phyloP scores from a whole-genome alignment of 352 stramenopile species.

The Thalassiosira mediterranea region DNA sequence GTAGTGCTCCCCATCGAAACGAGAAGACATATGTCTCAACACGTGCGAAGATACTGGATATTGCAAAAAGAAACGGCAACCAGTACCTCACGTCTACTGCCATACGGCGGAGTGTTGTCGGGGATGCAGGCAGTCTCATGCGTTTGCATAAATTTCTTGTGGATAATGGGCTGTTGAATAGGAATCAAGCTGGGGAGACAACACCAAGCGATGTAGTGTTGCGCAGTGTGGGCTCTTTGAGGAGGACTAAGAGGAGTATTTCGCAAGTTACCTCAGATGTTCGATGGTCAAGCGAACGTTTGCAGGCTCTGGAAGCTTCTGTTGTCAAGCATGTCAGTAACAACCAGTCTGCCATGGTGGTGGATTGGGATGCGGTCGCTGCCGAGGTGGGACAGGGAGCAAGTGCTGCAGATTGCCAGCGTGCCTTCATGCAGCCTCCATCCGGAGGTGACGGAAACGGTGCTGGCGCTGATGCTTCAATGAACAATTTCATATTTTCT shows the following conservation, averaged over 20 bases:
- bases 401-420: conserved; percentile 63
- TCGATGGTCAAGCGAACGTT: conserved; percentile 23
- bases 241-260: conserved; percentile 23
- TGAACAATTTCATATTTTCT: conserved; percentile 17
- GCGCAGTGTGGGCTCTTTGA: conserved; percentile 33
- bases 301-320: conserved; percentile 27
- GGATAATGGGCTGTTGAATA: conserved; percentile 73
- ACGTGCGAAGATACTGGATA: conserved; percentile 61
- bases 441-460: conserved; percentile 19
- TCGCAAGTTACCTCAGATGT: conserved; percentile 14
- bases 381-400: conserved; percentile 52
- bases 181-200: conserved; percentile 68
- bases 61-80: conserved; percentile 49
- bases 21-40: conserved; percentile 57
- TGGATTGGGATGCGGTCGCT: conserved; percentile 73
- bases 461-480: neutral
- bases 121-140: conserved; percentile 78
- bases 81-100: conserved; percentile 70
- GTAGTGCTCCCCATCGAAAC: conserved; percentile 68
- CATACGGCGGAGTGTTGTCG: conserved; percentile 60
- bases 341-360: conserved; percentile 1
- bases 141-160: conserved; percentile 73
- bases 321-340: conserved; percentile 28
- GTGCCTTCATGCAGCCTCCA: conserved; percentile 61
- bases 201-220: conserved; percentile 62